Percentiles rank a stretch among this genome's conserved stretches.
Conservation (phyloP, 1,284 basidiomycete genomes). For the Pterulicium gracile region DNA sequence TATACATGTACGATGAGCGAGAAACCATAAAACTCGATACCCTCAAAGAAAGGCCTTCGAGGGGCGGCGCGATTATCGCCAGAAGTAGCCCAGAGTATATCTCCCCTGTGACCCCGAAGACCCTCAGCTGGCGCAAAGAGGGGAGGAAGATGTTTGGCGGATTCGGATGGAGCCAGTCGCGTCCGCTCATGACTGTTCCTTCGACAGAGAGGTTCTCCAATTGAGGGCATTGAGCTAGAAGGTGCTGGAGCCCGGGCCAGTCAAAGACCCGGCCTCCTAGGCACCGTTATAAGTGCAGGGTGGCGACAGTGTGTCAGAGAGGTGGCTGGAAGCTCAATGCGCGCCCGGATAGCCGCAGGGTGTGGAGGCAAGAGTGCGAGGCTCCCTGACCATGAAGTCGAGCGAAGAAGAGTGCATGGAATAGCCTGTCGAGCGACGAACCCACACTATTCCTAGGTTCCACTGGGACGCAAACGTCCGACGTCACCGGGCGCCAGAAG, state of each 20-base stretch:
- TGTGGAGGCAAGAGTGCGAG: too few relatives aligned
- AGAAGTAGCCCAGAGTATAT: conserved; percentile 23
- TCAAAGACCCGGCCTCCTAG: conserved; percentile 20
- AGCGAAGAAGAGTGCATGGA: too few relatives aligned
- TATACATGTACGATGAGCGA: not conserved
- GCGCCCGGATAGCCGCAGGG: conserved; percentile 29
- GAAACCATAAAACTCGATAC: too few relatives aligned
- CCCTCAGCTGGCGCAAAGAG: conserved; percentile 22
- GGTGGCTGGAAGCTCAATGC: conserved; percentile 28
- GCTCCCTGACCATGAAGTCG: too few relatives aligned
- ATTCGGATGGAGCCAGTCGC: conserved; percentile 12
- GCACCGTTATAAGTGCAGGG: conserved; percentile 32
- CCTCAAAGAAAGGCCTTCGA: conserved; percentile 13
- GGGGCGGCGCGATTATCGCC: conserved; percentile 21
- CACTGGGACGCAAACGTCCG: too few relatives aligned
- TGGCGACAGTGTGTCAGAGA: conserved; percentile 25
- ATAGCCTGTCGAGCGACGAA: too few relatives aligned
- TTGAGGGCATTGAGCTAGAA: conserved; percentile 17
- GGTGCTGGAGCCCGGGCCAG: conserved; percentile 19
- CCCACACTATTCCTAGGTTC: too few relatives aligned
- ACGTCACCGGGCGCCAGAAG: too few relatives aligned
- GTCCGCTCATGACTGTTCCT: conserved; percentile 22
- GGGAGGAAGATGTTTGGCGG: conserved; percentile 18
- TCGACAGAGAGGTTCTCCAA: conserved; percentile 28
- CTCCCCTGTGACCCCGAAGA: conserved; percentile 22